A percentile compares a stretch with the other conserved stretches of the same genome.
phyloP scores from a whole-genome alignment of 1,139 yeast species.

The Kodamaea fungicola region DNA sequence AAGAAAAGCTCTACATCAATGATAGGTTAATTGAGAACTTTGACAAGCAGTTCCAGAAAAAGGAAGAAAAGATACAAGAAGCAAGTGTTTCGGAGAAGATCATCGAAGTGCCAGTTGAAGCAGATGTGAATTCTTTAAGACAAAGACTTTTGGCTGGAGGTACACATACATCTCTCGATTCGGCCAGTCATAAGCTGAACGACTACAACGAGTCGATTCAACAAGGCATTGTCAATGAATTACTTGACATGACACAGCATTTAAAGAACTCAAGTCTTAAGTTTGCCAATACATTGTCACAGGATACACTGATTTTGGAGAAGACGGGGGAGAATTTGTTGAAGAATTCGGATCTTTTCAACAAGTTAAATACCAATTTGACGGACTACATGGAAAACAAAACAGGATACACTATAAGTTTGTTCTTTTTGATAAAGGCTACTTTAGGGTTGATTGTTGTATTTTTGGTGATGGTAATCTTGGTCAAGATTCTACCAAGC shows the following conservation, averaged over 20 bases:
- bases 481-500: constrained; percentile 15
- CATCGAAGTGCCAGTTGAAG: constrained; percentile 7
- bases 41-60: constrained; percentile 7
- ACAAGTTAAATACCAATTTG: constrained; percentile 36
- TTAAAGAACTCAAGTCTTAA: constrained; percentile 36
- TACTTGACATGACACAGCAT: constrained; percentile 33
- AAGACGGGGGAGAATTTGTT: constrained; percentile 37
- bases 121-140: constrained; percentile 22
- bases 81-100: constrained; percentile 9
- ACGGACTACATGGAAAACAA: constrained; percentile 33
- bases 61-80: constrained; percentile 2
- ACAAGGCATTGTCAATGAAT: constrained; percentile 37
- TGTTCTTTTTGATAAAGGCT: constrained; percentile 34
- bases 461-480: constrained; percentile 24
- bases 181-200: constrained; percentile 16
- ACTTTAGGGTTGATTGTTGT: constrained; percentile 20
- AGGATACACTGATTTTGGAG: constrained; percentile 34
- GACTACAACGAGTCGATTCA: constrained; percentile 45
- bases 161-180: constrained; percentile 13
- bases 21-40: constrained; percentile 15
- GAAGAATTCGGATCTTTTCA: constrained; percentile 36
- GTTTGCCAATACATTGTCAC: constrained; percentile 30
- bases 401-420: constrained; percentile 36
- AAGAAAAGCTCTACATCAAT: constrained; percentile 23
- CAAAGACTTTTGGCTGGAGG: constrained; percentile 27